Evolutionary conservation across 2,329 filamentous ascomycete genomes (phyloP).

Genomic region (Hypoxylon sp.): DNA sequence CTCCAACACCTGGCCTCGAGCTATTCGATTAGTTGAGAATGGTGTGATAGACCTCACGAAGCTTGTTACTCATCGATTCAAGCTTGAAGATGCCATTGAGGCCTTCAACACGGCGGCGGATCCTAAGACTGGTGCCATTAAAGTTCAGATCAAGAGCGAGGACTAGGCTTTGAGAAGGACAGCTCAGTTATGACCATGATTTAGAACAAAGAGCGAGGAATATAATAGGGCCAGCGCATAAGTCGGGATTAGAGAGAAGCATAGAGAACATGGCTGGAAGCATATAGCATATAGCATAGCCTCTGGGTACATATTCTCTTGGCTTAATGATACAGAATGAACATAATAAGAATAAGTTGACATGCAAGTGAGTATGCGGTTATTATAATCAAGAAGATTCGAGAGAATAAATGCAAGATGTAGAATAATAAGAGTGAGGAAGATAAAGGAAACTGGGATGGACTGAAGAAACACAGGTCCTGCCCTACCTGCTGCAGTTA

Average conservation of each 20-base stretch:
- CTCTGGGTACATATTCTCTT: constrained; percentile 11
- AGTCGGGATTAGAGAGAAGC: constrained; percentile 10
- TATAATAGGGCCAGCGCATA: constrained; percentile 9
- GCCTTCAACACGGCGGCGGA: constrained; percentile 92
- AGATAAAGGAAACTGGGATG: too few relatives aligned
- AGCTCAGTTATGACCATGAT: background rate
- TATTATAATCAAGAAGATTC: too few relatives aligned
- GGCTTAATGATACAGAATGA: constrained; percentile 15
- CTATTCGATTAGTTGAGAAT: constrained; percentile 88
- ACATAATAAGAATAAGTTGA: constrained; percentile 12
- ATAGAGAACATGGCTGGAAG: constrained; percentile 3
- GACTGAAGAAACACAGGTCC: too few relatives aligned
- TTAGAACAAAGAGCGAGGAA: background rate
- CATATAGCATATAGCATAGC: background rate
- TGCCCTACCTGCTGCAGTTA: background rate
- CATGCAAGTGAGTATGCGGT: background rate
- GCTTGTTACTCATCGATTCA: constrained; percentile 90
- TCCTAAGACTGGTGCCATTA: constrained; percentile 94
- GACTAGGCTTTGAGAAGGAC: constrained; percentile 57
- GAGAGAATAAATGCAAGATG: too few relatives aligned
- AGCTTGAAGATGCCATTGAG: constrained; percentile 87
- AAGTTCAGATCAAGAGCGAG: constrained; percentile 90
- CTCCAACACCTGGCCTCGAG: constrained; percentile 94
- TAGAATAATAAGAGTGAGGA: too few relatives aligned
- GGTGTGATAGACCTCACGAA: constrained; percentile 85